phyloP scores from a whole-genome alignment of 2,329 filamentous ascomycete species.

The Diaporthe citriasiana region DNA sequence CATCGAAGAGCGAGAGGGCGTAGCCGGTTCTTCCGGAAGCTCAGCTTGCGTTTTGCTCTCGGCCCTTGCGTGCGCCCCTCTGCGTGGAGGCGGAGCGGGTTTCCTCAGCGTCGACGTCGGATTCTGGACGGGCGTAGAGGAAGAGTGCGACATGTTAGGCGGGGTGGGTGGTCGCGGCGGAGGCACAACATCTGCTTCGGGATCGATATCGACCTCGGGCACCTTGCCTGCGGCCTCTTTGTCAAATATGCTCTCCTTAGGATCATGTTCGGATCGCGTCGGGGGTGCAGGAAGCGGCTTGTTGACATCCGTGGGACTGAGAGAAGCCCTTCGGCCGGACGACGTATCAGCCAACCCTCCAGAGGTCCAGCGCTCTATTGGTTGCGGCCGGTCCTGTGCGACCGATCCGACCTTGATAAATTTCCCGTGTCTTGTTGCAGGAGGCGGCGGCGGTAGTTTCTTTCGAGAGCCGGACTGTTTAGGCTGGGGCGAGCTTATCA shows the following conservation, averaged over 20 bases:
- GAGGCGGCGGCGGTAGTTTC: slow-evolving; percentile 79
- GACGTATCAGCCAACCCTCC: slow-evolving; percentile 45
- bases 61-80: slow-evolving; percentile 61
- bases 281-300: slow-evolving; percentile 74
- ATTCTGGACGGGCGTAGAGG: slow-evolving; percentile 50
- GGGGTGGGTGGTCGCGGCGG: slow-evolving; percentile 57
- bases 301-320: slow-evolving; percentile 64
- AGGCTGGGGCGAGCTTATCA: slow-evolving; percentile 48
- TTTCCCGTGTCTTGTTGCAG: slow-evolving; percentile 83
- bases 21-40: slow-evolving; percentile 50
- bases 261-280: slow-evolving; percentile 60
- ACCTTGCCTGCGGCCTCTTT: slow-evolving; percentile 66
- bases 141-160: slow-evolving; percentile 52
- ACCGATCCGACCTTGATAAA: slow-evolving; percentile 69
- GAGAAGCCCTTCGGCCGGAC: slow-evolving; percentile 53
- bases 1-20: slow-evolving; percentile 61
- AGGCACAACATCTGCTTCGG: slow-evolving; percentile 49
- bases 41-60: slow-evolving; percentile 60
- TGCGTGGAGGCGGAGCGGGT: slow-evolving; percentile 65
- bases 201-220: slow-evolving; percentile 57
- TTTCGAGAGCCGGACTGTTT: slow-evolving; percentile 60
- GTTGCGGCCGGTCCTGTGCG: slow-evolving; percentile 49
- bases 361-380: slow-evolving; percentile 28
- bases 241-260: slow-evolving; percentile 66
- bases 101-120: slow-evolving; percentile 53